Base-by-base conservation (phyloP, 2,329 filamentous ascomycete genomes). In the Ceratocystis destructans region DNA sequence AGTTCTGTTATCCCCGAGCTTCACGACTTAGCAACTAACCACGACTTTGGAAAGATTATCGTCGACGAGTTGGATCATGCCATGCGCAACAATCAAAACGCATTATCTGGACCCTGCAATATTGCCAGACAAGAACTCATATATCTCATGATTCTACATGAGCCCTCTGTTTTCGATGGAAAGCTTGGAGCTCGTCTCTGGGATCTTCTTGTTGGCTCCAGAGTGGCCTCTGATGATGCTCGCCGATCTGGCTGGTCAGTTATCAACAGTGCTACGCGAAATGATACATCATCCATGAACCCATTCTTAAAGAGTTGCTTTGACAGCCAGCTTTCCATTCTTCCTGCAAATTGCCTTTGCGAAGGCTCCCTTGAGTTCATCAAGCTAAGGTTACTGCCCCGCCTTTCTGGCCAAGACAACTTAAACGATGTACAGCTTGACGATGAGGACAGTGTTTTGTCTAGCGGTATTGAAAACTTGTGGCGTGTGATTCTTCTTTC, bases 401-500 rank as follows among this genome's bases (percentile, higher is more conserved):
- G 80, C 48, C 75, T 83, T 4, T 46, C 64, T 12, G 37, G 44
- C n/a, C 53, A 45, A 20, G 77, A 79, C 44, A 76, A 79, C 44
- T 70, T 72, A 5, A 72, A 73, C 28, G 77, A 77, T 25, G 77
- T 80, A 62, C 72, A 79, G 22, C 74, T 84, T 25, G 79, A 83
- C 66, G 80, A 83, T 59, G 77, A 79, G 6, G 76, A 79, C n/a
- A 75, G 79, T 10, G 72, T 83, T 33, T 77, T 81, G 70, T 81
- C 78, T 68, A 82, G 75, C 69, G 83, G 77, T 31, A 78, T 82
- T 55, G 88, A 94, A 70, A 82, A 91, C 67, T 77, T 96, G n/a
- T 96, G 92, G 92, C 83, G 85, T 28, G 83, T 96, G 71, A 84
- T 93, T 44, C 77, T 96, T 64, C 86, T 83, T 17, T 85, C 88